These are phyloP conservation scores for Primulina tabacum DNA, from an alignment of 257 asterid genomes.

Conservation along the genomic window DNA sequence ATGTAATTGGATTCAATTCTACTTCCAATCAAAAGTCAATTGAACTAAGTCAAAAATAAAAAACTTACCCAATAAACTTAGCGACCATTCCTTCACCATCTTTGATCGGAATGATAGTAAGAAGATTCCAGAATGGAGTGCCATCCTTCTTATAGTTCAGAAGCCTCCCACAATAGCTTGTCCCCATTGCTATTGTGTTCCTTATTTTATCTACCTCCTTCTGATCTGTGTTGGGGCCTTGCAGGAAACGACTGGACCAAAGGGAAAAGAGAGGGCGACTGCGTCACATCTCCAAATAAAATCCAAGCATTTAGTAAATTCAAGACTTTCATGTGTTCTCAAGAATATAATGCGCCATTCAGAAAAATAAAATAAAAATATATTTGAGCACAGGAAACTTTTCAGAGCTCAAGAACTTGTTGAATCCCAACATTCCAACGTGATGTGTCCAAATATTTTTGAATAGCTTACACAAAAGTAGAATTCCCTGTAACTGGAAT, in stretches of 20 bases:
- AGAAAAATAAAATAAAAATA: background rate
- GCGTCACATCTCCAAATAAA: conserved; percentile 27
- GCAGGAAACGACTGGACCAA: conserved; percentile 88
- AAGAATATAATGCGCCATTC: background rate
- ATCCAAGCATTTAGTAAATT: conserved; percentile 16
- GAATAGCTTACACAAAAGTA: too few relatives aligned
- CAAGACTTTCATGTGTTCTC: background rate
- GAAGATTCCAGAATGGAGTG: conserved; percentile 91
- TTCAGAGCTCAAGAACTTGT: conserved; percentile 8
- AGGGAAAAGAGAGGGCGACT: conserved; percentile 23
- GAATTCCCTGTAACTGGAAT: too few relatives aligned
- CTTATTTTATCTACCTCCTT: conserved; percentile 83
- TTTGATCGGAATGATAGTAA: conserved; percentile 86
- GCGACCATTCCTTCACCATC: conserved; percentile 73
- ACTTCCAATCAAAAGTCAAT: background rate
- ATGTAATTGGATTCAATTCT: background rate
- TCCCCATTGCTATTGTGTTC: conserved; percentile 58
- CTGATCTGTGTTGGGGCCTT: conserved; percentile 89
- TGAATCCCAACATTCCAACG: background rate
- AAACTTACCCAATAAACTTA: conserved; percentile 81
- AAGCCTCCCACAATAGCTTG: conserved; percentile 92
- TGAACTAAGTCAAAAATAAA: conserved; percentile 3
- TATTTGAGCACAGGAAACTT: background rate
- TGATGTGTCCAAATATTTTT: too few relatives aligned
- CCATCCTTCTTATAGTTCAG: conserved; percentile 95